Evolutionary conservation across 1,284 basidiomycete species (phyloP), one percentile per base, ranked within the genome.

Genomic region (Ceratorhiza oryzae-sativae): DNA sequence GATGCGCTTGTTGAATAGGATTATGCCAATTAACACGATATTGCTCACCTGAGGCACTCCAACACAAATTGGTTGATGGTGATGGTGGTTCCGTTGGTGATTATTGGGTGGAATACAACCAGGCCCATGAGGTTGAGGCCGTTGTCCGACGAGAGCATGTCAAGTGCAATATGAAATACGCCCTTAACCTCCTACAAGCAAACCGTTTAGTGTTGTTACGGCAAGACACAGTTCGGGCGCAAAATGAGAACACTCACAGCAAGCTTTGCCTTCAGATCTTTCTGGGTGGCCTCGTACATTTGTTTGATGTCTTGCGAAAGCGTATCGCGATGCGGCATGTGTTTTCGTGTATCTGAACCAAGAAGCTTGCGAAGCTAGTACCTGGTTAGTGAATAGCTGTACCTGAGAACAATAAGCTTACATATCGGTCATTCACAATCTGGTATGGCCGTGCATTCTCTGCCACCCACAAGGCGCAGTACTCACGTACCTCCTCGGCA

Each of bases 81-180:
- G 32, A 41, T 3, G 3, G 30, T 36, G 13, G 32, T 56, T 32
- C 34, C 39, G n/a, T 39, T 3, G 1, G 34, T 42, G 34, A 39
- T 23, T 3, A 5, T 3, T 23, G 4, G 34, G 39, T 60, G 9
- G 27, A 60, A 60, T 23, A 60, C 2, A n/a, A 60, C 58, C 12
- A 60, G 12, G 18, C 58, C 58, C 23, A 60, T 30, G 23, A 41
- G 42, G 23, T 60, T 39, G 8, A 18, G 39, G 6, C 58, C 58
- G 18, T 60, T 60, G 39, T 13, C 18, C n/a, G 36, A 41, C 15
- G 27, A 36, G 4, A 23, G 25, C 36, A 60, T 39, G 23, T 60
- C 58, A 42, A 60, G 58, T 6, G 39, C 58, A 25, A 60, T 60
- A 23, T 60, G 58, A 23, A 60, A 45, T 13, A 42, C 39, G 20